phyloP scores from a whole-genome alignment of 139 green algal genomes.

The Micromonas pusilla region DNA sequence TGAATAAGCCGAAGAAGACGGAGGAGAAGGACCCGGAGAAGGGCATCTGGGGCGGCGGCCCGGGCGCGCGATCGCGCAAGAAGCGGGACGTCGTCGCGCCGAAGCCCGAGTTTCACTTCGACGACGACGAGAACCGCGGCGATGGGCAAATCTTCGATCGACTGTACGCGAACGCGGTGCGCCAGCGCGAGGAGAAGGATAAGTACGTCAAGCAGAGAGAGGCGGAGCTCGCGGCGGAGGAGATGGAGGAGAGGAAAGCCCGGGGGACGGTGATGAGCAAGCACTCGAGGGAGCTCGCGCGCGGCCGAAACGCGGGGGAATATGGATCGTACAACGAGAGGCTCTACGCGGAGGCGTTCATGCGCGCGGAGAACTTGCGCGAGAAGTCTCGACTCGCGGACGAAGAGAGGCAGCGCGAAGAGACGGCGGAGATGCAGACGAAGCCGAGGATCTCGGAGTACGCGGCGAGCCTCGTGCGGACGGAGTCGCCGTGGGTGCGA shows the following conservation, averaged over 20 bases:
- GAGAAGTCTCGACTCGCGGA: conserved; percentile 2
- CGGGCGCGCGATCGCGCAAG: no score
- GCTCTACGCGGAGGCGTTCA: conserved; percentile 33
- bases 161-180: no score
- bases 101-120: no score
- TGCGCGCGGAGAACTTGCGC: conserved; percentile 10
- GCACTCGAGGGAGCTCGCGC: conserved; percentile 31
- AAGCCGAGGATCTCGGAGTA: conserved; percentile 18
- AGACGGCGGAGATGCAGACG: not conserved
- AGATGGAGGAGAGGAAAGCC: conserved; percentile 28
- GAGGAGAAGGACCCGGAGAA: not conserved
- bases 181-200: not conserved
- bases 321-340: conserved; percentile 35
- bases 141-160: no score
- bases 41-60: no score
- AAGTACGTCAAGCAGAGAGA: conserved; percentile 29
- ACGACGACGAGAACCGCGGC: no score
- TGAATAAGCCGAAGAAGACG: not conserved
- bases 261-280: conserved; percentile 28
- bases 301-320: conserved; percentile 27
- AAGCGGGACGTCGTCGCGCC: no score
- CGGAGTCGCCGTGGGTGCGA: not conserved
- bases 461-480: not conserved
- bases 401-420: conserved; percentile 5
- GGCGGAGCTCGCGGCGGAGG: conserved; percentile 25